Evolutionary conservation across 2,329 filamentous ascomycete genomes (phyloP).

Genomic region (Penicillium crustosum): DNA sequence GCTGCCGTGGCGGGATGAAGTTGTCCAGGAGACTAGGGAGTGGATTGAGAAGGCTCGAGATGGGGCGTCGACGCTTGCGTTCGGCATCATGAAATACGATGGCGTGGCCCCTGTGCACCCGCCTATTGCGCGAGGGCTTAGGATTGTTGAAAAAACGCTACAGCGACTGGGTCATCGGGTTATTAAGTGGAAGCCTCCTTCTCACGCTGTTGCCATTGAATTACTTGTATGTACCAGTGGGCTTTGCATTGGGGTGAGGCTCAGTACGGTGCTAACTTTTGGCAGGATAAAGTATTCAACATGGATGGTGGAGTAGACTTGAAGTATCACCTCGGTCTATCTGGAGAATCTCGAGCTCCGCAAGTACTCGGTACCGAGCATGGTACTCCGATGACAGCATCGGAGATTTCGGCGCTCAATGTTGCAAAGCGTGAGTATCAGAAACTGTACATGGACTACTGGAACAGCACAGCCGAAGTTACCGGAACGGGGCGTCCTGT

Average conservation of each 20-base stretch:
- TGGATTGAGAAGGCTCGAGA: slow-evolving; percentile 39
- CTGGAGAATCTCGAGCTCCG: slow-evolving; percentile 54
- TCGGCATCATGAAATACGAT: slow-evolving; percentile 58
- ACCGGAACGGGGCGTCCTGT: slow-evolving; percentile 55
- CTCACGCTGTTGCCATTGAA: slow-evolving; percentile 44
- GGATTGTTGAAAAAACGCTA: slow-evolving; percentile 52
- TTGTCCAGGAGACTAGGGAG: slow-evolving; percentile 37
- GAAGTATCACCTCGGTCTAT: slow-evolving; percentile 51
- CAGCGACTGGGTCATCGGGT: slow-evolving; percentile 56
- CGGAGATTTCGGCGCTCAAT: slow-evolving; percentile 51
- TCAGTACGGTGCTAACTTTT: slow-evolving; percentile 13
- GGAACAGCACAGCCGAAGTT: slow-evolving; percentile 56
- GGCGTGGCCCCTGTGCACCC: slow-evolving; percentile 54
- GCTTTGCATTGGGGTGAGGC: neutral
- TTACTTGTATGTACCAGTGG: slow-evolving; percentile 40
- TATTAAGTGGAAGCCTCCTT: slow-evolving; percentile 60
- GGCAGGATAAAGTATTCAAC: slow-evolving; percentile 24
- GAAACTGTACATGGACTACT: slow-evolving; percentile 63
- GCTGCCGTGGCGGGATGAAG: slow-evolving; percentile 62
- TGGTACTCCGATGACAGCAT: slow-evolving; percentile 41
- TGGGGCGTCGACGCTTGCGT: slow-evolving; percentile 46
- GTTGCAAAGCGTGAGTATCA: slow-evolving; percentile 56
- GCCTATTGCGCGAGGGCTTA: slow-evolving; percentile 57
- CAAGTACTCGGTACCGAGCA: slow-evolving; percentile 41
- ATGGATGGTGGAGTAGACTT: slow-evolving; percentile 55